Evolutionary conservation across 257 asterid genomes (phyloP), one percentile per base, ranked within the genome.

Genomic region (Fraxinus cuspidata): DNA sequence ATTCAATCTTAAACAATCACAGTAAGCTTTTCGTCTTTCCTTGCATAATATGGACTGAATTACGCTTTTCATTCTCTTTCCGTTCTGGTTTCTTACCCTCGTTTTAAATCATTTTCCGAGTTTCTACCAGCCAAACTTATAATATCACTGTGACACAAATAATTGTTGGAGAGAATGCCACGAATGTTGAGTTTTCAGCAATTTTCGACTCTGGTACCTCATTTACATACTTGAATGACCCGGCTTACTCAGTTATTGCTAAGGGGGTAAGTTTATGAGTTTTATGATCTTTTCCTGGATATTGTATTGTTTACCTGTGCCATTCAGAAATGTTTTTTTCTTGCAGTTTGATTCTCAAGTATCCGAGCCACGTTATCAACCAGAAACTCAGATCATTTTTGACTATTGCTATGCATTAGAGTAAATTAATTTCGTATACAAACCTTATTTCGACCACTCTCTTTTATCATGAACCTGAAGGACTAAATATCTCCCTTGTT

Each of bases 161-260:
- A 78, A 82, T 82, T 12, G 91, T 93, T 86, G 98, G 78, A 11
- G 47, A 78, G 9, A 89, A 92, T 73, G 77, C 79, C 77, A 85
- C 86, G 0, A 84, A 85, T 81, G 31, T 92, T 68, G 90, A 89
- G 81, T 84, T 88, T 82, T 53, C 89, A 0, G 98, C 90, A 72
- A 84, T 96, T 69, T 92, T 96, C 18, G 99, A 96, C 90, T 89
- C 99, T 12, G 97, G 99, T 75, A 93, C 99, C 70, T 96, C 99
- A 21, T 96, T 93, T 77, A 91, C 99, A 15, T 93, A 90, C 84
- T 75, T 96, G 89, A 90, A 87, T 42, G 92, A 90, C 73, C 99
- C 99, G 7, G 94, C 97, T 67, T 95, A 88, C 88, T 82, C 95
- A 6, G 80, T 81, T 76, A 84, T 95, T 56, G 81, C 83, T 19